These are phyloP conservation scores for Oropetium thomaeum DNA, from an alignment of 176 grass and related monocot genomes.

Conservation along the genomic window DNA sequence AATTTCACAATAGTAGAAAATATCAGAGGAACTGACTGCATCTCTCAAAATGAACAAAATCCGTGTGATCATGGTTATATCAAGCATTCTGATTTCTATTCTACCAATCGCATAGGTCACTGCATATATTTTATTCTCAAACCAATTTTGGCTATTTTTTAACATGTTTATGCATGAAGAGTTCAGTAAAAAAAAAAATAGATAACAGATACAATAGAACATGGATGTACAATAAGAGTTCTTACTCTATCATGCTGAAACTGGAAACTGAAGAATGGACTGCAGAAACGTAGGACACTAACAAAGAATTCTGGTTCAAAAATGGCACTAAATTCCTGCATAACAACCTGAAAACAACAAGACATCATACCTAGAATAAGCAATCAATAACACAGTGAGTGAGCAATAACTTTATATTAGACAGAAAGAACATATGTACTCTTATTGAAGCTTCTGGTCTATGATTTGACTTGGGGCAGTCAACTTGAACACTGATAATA, in stretches of 20 bases:
- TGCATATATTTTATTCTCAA: slow-evolving; percentile 28
- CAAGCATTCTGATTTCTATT: slow-evolving; percentile 8
- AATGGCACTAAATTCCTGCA: slow-evolving; percentile 58
- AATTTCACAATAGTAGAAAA: slow-evolving; percentile 10
- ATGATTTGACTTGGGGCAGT: slow-evolving; percentile 56
- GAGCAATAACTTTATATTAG: slow-evolving; percentile 22
- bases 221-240: slow-evolving; percentile 12
- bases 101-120: neutral
- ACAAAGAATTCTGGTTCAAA: slow-evolving; percentile 70
- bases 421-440: slow-evolving; percentile 45
- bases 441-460: slow-evolving; percentile 57
- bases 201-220: slow-evolving; percentile 17
- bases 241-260: slow-evolving; percentile 91
- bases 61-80: neutral
- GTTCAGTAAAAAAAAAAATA: slow-evolving; percentile 7
- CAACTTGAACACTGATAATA: slow-evolving; percentile 68
- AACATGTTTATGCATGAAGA: slow-evolving; percentile 1
- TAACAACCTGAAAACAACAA: slow-evolving; percentile 58
- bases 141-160: slow-evolving; percentile 11
- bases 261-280: slow-evolving; percentile 54
- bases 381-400: slow-evolving; percentile 27
- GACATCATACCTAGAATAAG: slow-evolving; percentile 17
- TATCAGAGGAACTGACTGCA: neutral
- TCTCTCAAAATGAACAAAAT: neutral
- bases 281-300: slow-evolving; percentile 50